Base-by-base conservation (phyloP, 1,139 yeast genomes). In the Geotrichum macrosporum region DNA sequence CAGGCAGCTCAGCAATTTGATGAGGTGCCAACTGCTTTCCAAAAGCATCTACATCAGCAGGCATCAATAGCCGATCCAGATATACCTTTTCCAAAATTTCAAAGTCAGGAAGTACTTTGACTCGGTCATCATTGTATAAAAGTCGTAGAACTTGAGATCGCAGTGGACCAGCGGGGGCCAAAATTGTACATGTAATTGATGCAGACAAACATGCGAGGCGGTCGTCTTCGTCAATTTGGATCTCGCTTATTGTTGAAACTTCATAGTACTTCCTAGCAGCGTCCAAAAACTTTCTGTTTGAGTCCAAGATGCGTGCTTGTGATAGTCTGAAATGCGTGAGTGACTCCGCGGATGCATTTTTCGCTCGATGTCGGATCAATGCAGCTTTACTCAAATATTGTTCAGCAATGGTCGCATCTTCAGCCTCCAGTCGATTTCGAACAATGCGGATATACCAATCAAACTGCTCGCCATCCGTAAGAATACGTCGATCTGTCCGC, bases 121-220 rank as follows among this genome's bases (percentile, higher is more conserved):
- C 50, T 19, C 68, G 52, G 20, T 63, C 68, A 48, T 65, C 69
- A 31, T 57, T 63, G 51, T 60, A 59, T 9, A 66, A 50, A 19
- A 58, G 50, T 5, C 60, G 55, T 22, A 66, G 55, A 19, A 63
- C 53, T n/a, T 63, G 60, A 5, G 62, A 53, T n/a, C 69, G 52
- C 18, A 57, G 49, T 0, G 68, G 70, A 0, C 70, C 69, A 1
- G 70, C 69, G 1, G 69, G 68, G 8, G 67, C 60, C 43, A 66
- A 54, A 5, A 66, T 54, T 2, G 60, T 60, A 41, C 68, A 63
- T 2, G 59, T 54, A 5, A 63, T 57, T 2, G 69, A 68, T 12
- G 61, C 62, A n/a, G 53, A 51, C n/a, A 66, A 54, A 48, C 67
- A 63, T 4, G 51, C 53, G 24, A 56, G 31, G 3, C 64, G 52